These are phyloP conservation scores for Pichia sp. DNA, from an alignment of 1,139 yeast genomes.

Conservation along the genomic window DNA sequence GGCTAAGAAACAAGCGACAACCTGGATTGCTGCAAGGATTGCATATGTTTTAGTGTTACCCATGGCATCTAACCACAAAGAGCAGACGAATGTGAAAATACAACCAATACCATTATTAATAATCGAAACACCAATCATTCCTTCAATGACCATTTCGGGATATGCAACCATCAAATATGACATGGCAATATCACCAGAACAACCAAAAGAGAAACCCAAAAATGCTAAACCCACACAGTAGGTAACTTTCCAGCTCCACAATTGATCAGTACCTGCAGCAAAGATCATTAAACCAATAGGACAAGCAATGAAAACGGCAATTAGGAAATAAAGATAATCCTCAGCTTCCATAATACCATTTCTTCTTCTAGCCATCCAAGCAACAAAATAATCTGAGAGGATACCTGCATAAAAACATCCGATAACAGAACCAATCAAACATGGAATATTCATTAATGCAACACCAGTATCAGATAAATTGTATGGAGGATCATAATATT, in stretches of 20 bases:
- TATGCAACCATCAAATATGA: constrained; percentile 64
- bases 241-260: constrained; percentile 53
- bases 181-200: constrained; percentile 68
- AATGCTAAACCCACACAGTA: constrained; percentile 55
- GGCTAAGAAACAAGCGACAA: constrained; percentile 52
- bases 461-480: constrained; percentile 64
- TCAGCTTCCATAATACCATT: constrained; percentile 76
- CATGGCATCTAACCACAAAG: constrained; percentile 57
- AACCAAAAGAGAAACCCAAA: constrained; percentile 69
- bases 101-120: constrained; percentile 74
- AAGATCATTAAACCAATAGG: constrained; percentile 73
- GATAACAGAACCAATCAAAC: constrained; percentile 70
- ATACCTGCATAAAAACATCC: constrained; percentile 78
- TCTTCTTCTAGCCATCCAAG: constrained; percentile 64
- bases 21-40: constrained; percentile 64
- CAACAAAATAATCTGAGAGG: constrained; percentile 62
- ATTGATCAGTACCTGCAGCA: constrained; percentile 75
- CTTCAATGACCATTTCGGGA: constrained; percentile 70
- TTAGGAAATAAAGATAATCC: constrained; percentile 62
- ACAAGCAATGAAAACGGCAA: constrained; percentile 58
- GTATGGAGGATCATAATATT: constrained; percentile 64
- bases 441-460: constrained; percentile 78
- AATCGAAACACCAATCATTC: constrained; percentile 80
- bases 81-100: constrained; percentile 71
- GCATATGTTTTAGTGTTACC: constrained; percentile 71